These are phyloP conservation scores for Colletotrichum gigasporum DNA, from an alignment of 2,329 filamentous ascomycete species.

Conservation along the genomic window DNA sequence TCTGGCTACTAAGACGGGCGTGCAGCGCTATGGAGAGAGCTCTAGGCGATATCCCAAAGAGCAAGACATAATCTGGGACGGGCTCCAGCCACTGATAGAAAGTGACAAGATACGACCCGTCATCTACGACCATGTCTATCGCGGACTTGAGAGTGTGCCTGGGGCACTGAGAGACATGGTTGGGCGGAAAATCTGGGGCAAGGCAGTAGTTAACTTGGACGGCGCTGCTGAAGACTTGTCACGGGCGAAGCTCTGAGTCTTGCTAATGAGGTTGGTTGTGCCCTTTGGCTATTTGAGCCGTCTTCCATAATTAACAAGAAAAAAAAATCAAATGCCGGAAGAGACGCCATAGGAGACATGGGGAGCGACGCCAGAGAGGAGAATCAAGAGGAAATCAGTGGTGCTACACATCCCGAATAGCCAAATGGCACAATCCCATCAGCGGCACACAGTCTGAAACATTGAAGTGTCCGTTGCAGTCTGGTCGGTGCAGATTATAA, in stretches of 20 bases:
- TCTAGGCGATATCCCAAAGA: slow-evolving; percentile 57
- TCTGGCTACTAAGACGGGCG: not conserved
- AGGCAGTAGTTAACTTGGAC: slow-evolving; percentile 60
- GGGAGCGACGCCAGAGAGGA: too few species aligned
- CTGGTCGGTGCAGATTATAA: not conserved
- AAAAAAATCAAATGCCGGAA: too few species aligned
- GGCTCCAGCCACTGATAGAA: slow-evolving; percentile 57
- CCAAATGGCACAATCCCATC: too few species aligned
- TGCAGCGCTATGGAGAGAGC: slow-evolving; percentile 66
- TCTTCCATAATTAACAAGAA: too few species aligned
- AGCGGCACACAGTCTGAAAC: too few species aligned
- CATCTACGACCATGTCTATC: slow-evolving; percentile 57
- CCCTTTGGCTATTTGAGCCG: too few species aligned
- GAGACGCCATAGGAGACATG: too few species aligned
- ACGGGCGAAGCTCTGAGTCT: slow-evolving; percentile 6
- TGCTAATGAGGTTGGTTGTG: too few species aligned
- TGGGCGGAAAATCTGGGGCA: slow-evolving; percentile 61
- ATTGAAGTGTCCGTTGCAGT: not conserved
- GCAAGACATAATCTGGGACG: slow-evolving; percentile 59
- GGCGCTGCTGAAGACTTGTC: slow-evolving; percentile 14
- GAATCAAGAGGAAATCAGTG: too few species aligned
- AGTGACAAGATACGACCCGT: slow-evolving; percentile 58
- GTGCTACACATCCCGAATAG: too few species aligned
- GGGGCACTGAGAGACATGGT: slow-evolving; percentile 61
- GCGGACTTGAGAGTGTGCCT: slow-evolving; percentile 58